A percentile compares a stretch with the other conserved stretches of the same genome.
Evolutionary conservation across 2,329 filamentous ascomycete species (phyloP).

Genomic region (Leptoxyphium fumago): DNA sequence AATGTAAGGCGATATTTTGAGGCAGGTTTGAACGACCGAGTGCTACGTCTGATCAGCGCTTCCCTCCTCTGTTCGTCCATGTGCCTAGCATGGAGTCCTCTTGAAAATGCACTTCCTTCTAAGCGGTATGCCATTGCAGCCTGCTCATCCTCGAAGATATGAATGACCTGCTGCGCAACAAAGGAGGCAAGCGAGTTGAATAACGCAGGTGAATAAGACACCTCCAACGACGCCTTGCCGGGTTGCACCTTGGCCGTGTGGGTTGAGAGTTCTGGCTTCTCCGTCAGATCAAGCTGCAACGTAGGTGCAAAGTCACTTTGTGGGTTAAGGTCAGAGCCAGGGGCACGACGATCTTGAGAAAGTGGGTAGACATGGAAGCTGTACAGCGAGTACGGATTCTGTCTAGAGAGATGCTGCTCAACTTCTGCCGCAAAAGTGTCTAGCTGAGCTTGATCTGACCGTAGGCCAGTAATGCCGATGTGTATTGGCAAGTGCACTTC

Average conservation of each 20-base stretch:
- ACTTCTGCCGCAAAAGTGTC: slow-evolving; percentile 64
- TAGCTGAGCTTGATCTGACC: slow-evolving; percentile 51
- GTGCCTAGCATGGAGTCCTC: slow-evolving; percentile 12
- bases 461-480: slow-evolving; percentile 59
- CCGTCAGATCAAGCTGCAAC: background rate
- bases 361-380: slow-evolving; percentile 48
- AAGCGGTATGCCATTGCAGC: slow-evolving; percentile 46
- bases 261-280: background rate
- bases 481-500: slow-evolving; percentile 75
- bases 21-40: slow-evolving; percentile 76
- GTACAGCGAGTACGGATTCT: slow-evolving; percentile 43
- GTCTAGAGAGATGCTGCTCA: slow-evolving; percentile 61
- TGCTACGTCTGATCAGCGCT: slow-evolving; percentile 53
- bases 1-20: slow-evolving; percentile 92
- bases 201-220: slow-evolving; percentile 47
- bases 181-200: slow-evolving; percentile 55
- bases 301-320: background rate
- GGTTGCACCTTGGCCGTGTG: slow-evolving; percentile 29
- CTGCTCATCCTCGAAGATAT: slow-evolving; percentile 76
- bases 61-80: slow-evolving; percentile 13
- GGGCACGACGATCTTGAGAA: background rate
- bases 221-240: slow-evolving; percentile 47
- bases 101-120: slow-evolving; percentile 14
- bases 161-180: slow-evolving; percentile 62
- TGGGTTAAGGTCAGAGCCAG: background rate